Evolutionary conservation across 2,329 filamentous ascomycete species (phyloP), one percentile per base, ranked within the genome.

Genomic region (Ophiocordyceps camponoti-rufipedis): DNA sequence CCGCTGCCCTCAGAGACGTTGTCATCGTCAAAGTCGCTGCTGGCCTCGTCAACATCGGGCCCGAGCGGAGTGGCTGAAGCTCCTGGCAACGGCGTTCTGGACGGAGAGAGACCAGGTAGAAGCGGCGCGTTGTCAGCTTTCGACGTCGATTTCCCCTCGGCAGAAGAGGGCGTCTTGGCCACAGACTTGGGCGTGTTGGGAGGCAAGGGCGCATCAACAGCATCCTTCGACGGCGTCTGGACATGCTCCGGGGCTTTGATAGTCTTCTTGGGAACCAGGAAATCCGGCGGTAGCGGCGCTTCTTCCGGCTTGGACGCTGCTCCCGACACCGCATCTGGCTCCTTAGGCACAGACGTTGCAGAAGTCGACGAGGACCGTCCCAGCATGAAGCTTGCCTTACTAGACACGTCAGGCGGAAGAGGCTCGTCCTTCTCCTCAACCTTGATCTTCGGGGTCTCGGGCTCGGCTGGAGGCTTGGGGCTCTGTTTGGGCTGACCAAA

Each of bases 1-100:
- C 75, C 78, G 49, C 77, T 81, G 13, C 76, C 77, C 53, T 75
- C 73, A 0, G 65, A 69, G 7, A 55, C 68, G 35, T 65, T 64
- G 29, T 72, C 69, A 3, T 68, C 69, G 12, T 70, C 70, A 6
- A 55, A 35, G 10, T 55, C 51, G 40, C 49, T 53, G 2, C 64
- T 66, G 5, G 60, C 65, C 2, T 64, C 64, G 7, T 64, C 66
- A 5, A 67, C 63, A 9, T 62, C 62, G 13, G 65, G 61, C 11
- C 65, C 54, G 4, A 63, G 56, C 4, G 65, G 62, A 10, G 65
- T 52, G 13, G 53, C 50, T 5, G 58, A 54, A 6, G 56, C 49
- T 41, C 58, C 54, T 43, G 60, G 56, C 5, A 57, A 57, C 12
- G 59, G 50, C 9, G 54, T 55, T 44, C 58, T 57, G 2, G 61